These are phyloP conservation scores for Colletotrichum sp. DNA, from an alignment of 2,329 filamentous ascomycete genomes.

Conservation along the genomic window DNA sequence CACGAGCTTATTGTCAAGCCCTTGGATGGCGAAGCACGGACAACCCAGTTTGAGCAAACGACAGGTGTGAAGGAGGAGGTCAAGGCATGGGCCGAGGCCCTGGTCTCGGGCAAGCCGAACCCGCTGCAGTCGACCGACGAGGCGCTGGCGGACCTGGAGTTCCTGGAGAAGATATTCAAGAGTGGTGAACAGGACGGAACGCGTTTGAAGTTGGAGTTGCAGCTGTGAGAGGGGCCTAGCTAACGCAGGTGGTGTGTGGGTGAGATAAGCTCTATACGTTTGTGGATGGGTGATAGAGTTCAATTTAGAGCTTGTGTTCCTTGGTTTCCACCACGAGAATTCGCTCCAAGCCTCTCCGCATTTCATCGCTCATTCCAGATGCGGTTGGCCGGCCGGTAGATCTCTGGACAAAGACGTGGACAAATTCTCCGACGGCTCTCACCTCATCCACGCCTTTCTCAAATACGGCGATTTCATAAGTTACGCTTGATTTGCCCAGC, in stretches of 20 bases:
- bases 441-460: conserved; percentile 74
- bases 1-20: conserved; percentile 46
- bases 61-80: conserved; percentile 65
- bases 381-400: conserved; percentile 69
- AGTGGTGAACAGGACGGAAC: conserved; percentile 50
- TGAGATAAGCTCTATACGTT: not conserved
- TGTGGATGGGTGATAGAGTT: conserved; percentile 9
- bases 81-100: conserved; percentile 61
- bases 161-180: conserved; percentile 57
- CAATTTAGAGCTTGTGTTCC: conserved; percentile 18
- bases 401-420: conserved; percentile 88
- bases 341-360: conserved; percentile 65
- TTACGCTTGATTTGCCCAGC: conserved; percentile 85
- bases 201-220: conserved; percentile 42
- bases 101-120: conserved; percentile 52
- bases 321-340: conserved; percentile 35
- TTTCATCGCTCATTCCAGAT: conserved; percentile 64
- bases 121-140: conserved; percentile 59
- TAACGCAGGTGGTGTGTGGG: not conserved
- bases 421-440: conserved; percentile 83
- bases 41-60: conserved; percentile 49
- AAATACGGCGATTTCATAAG: conserved; percentile 89
- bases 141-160: conserved; percentile 65
- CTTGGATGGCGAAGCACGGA: conserved; percentile 34
- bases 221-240: conserved; percentile 22